Evolutionary conservation across 148 eudicot genomes (phyloP), one percentile per base, ranked within the genome.

Genomic region (Rhododendron griersonianum): DNA sequence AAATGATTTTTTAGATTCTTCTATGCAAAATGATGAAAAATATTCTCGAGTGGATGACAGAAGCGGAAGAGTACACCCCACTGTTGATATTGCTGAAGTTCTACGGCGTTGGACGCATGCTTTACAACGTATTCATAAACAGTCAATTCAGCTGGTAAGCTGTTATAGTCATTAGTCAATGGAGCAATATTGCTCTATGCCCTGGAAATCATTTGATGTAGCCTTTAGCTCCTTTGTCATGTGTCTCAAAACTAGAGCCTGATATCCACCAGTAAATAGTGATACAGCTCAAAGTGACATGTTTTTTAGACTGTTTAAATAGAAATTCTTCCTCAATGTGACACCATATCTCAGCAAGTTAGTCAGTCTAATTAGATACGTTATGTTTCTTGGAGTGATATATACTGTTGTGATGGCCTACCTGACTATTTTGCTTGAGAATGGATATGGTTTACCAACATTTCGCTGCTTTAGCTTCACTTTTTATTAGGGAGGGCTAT

Each of bases 51-150:
- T 87, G 37, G 98, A 96, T 92, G 98, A 97, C 67, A 91, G 94
- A 91, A 89, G 84, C 83, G 95, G 91, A 76, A 93, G 95, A 93
- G 92, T 92, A 80, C 94, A 97, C 69, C 92, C 95, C 25, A 93
- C 96, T 86, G 99, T 97, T 84, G 99, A 97, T 92, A 92, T 97
- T 84, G 99, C 99, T 39, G 99, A 97, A 89, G 92, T 95, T 63
- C 93, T 97, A 86, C 89, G 99, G 86, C 96, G 99, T 74, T 97
- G 99, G 99, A 97, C 99, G 3, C 99, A 97, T 95, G 98, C 98
- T 75, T 89, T 97, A 71, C 99, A 97, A 84, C 91, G 99, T 84
- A 95, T 97, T 86, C 98, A 97, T 90, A 97, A 95, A 84, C 98
- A 97, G 87, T 95, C 99, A n/a, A 92, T 97, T 84, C 98, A 93